A percentile compares a stretch with the other conserved stretches of the same genome.
These are phyloP conservation scores for Tulasnella sp. DNA, from an alignment of 768 basidiomycete genomes.

Conservation along the genomic window DNA sequence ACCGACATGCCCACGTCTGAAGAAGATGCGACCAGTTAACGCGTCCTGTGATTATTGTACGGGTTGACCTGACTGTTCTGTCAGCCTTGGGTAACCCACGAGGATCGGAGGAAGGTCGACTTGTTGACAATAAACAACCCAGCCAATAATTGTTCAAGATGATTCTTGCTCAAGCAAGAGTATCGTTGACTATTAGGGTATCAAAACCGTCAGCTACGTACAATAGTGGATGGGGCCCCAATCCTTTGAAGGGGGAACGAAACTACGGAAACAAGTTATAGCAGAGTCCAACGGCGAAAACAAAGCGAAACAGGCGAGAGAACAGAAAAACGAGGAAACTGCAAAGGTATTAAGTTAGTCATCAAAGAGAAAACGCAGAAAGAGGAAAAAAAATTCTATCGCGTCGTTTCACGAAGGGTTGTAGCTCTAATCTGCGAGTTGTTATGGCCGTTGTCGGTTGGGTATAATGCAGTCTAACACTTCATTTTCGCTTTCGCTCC, in stretches of 20 bases:
- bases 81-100: constrained; percentile 53
- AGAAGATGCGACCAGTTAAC: neutral
- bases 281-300: neutral
- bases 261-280: neutral
- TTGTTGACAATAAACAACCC: too few species aligned
- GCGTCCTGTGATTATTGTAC: constrained; percentile 56
- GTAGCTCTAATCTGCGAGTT: neutral
- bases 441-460: neutral
- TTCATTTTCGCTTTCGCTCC: neutral
- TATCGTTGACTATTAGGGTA: neutral
- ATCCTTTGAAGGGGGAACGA: neutral
- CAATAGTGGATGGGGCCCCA: neutral
- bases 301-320: neutral
- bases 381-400: neutral
- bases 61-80: constrained; percentile 56
- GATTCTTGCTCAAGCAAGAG: neutral
- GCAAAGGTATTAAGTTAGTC: neutral
- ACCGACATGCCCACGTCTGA: too few species aligned
- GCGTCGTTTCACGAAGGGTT: neutral
- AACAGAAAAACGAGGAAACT: neutral
- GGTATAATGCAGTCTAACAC: neutral
- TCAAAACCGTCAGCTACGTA: neutral
- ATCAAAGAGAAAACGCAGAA: neutral
- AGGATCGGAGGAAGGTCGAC: constrained; percentile 37
- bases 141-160: too few species aligned